Evolutionary conservation across 306 rosid genomes (phyloP), one percentile per base, ranked within the genome.

Genomic region (Cercis canadensis): DNA sequence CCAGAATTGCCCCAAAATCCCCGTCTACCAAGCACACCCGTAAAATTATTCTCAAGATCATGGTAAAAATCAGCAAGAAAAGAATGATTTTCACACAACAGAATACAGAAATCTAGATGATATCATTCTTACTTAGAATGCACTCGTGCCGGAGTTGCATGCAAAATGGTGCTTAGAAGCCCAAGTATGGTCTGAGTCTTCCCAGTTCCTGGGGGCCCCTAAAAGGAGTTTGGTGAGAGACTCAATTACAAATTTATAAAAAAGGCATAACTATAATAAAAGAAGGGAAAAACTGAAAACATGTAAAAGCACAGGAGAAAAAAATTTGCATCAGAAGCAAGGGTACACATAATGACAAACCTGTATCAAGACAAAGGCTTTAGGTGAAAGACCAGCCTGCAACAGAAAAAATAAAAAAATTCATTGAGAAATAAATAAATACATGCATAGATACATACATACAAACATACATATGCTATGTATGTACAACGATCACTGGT

Each of bases 121-220:
- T 36, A 6, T 16, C 46, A 49, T 83, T 24, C 78, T 83, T 81
- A 93, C 98, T 83, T 93, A 58, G 96, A 81, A 16, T 79, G 88
- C 76, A 90, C 54, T 81, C 97, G 88, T 33, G 90, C 77, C 60
- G 98, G 98, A 75, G 89, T 85, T 34, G 98, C 92, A 86, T 93
- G 98, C 78, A 93, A 85, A 83, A 93, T 90, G 70, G 92, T 84
- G 58, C 98, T 93, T 33, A 93, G 92, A 82, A 93, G 82, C 74
- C 92, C 98, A 74, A 93, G 96, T 74, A 88, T 90, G 71, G 98
- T 88, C 68, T 93, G 96, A 66, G 98, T 93, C 82, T 93, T 93
- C 72, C 97, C 98, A 60, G 98, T 93, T 72, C 98, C 97, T 77
- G 98, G 98, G 78, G 98, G 98, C 8, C 98, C 98, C 98, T 93